Evolutionary conservation across 192 early-diverging fungal genomes (phyloP), one percentile per base, ranked within the genome.

Genomic region (Podila horticola): DNA sequence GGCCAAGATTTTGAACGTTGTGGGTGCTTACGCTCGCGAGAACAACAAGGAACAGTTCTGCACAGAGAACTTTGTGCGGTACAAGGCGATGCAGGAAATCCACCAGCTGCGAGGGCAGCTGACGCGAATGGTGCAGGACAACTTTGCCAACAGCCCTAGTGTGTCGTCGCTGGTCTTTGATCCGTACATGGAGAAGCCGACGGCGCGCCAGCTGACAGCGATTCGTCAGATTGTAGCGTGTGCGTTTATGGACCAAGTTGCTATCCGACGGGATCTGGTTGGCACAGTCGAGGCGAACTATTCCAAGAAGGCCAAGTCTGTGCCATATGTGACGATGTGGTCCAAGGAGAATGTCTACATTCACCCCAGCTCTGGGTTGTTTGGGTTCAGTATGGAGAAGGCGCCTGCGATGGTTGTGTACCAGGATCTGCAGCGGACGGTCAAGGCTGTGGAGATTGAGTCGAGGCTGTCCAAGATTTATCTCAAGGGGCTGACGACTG

Each of bases 201-300:
- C 75, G 15, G 70, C 84, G 48, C 68, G 86, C 55, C 95, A 98
- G 73, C 85, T 90, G 67, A 90, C 88, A 11, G 87, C 92, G 8
- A 84, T 99, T 19, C 92, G 93, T 15, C 97, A 99, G 82, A 89
- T 98, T 55, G 74, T 99, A 5, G 86, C 97, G 3, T 90, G 95
- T 3, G 95, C 96, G 1, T 98, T 95, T 62, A 89, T 95, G 61
- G 98, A 99, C 72, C 94, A 93, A 10, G 89, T 99, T n/a, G 98
- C 98, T 1, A 84, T 92, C 58, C 91, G 95, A 3, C 89, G 87
- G 69, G 96, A 97, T 58, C 82, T 95, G n/a, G 89, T 94, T 29
- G 91, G 86, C 11, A 33, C 77, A 4, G 71, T 66, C 66, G 90
- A 75, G 83, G 86, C 70, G 63, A 89, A 88, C 70, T 83, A 83